Conservation (phyloP, 2,329 filamentous ascomycete species). For the Alternaria rosae region DNA sequence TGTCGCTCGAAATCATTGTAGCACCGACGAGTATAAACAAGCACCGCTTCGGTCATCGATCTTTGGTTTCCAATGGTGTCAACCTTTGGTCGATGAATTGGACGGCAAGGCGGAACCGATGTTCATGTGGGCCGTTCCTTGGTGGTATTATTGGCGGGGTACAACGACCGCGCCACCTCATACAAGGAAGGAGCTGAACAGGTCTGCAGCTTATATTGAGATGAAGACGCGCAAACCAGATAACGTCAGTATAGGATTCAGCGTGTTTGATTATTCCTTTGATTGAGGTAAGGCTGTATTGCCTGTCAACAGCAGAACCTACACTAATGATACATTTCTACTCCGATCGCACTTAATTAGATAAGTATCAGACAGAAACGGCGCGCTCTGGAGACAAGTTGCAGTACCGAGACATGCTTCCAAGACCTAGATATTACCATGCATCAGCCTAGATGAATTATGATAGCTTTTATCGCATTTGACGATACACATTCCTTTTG, state of each 20-base stretch:
- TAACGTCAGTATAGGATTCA: not conserved
- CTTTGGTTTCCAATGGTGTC: not conserved
- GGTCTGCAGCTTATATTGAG: not conserved
- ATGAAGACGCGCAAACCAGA: not conserved
- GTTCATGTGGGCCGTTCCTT: not conserved
- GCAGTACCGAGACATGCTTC: not conserved
- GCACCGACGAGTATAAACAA: not conserved
- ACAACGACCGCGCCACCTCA: not conserved
- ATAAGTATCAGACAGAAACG: not conserved
- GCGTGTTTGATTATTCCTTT: not conserved
- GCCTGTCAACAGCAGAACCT: not conserved
- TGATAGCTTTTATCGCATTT: not conserved
- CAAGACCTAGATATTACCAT: not conserved
- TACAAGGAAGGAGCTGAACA: not conserved
- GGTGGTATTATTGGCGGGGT: not conserved
- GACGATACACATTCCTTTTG: not conserved
- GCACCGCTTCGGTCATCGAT: not conserved
- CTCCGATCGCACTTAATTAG: not conserved
- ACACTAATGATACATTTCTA: not conserved
- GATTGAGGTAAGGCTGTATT: not conserved
- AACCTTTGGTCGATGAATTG: not conserved
- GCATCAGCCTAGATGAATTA: not conserved
- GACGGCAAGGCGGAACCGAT: not conserved
- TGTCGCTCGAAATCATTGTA: not conserved
- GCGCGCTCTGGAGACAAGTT: not conserved